phyloP scores from a whole-genome alignment of 2,329 filamentous ascomycete genomes.

The Ustulina deusta region DNA sequence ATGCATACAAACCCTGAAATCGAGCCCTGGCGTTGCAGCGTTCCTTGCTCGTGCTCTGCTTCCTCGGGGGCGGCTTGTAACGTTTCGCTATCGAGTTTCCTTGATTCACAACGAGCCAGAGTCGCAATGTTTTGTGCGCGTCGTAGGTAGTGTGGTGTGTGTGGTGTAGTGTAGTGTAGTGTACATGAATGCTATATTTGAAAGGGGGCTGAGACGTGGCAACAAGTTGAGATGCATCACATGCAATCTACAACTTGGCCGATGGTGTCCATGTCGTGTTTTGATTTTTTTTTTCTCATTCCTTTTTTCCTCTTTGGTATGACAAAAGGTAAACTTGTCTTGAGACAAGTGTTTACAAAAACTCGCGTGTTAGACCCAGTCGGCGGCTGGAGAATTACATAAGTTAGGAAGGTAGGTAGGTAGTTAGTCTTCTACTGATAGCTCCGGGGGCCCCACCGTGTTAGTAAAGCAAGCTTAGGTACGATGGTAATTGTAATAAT shows the following conservation, averaged over 20 bases:
- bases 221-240: slow-evolving; percentile 8
- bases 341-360: background rate
- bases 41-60: slow-evolving; percentile 14
- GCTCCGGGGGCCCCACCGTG: background rate
- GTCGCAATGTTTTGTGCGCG: no score
- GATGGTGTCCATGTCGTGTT: background rate
- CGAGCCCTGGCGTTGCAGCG: slow-evolving; percentile 28
- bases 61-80: slow-evolving; percentile 23
- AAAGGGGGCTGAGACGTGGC: slow-evolving; percentile 21
- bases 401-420: background rate
- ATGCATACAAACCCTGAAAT: slow-evolving; percentile 31
- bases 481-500: background rate
- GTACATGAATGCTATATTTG: slow-evolving; percentile 1
- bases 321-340: background rate
- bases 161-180: background rate
- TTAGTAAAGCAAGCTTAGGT: slow-evolving; percentile 11
- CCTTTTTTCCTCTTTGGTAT: background rate
- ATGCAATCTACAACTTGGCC: background rate
- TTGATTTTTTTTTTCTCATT: background rate
- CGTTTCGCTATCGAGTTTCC: slow-evolving; percentile 23
- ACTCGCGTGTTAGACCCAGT: background rate
- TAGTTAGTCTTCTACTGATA: background rate
- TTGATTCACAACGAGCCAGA: slow-evolving; percentile 4
- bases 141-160: background rate
- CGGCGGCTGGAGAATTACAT: background rate